Evolutionary conservation across 345 rosid genomes (phyloP).

Genomic region (Euphorbia lathyris): DNA sequence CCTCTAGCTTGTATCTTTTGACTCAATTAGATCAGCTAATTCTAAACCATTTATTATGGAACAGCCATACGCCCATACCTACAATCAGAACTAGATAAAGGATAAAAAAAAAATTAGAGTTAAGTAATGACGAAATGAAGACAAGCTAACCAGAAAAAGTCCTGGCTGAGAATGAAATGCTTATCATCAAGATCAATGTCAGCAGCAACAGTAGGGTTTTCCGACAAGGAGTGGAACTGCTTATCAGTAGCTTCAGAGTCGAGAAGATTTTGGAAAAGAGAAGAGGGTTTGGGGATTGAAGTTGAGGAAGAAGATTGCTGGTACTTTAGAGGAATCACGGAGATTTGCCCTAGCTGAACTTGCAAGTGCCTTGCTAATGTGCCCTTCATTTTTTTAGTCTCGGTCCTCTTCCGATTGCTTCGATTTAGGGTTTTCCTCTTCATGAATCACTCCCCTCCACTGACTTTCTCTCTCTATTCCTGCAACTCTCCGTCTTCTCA

Average conservation of each 20-base stretch:
- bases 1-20: not conserved
- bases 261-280: slow-evolving; percentile 40
- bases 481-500: not conserved
- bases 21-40: not conserved
- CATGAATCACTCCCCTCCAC: slow-evolving; percentile 31
- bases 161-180: slow-evolving; percentile 90
- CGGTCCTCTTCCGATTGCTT: slow-evolving; percentile 25
- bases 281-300: not conserved
- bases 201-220: slow-evolving; percentile 26
- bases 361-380: slow-evolving; percentile 41
- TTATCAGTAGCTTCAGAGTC: slow-evolving; percentile 41
- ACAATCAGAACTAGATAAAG: not conserved
- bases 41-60: too few species aligned
- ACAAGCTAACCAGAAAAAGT: slow-evolving; percentile 72
- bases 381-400: slow-evolving; percentile 42
- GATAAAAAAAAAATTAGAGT: not conserved
- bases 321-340: slow-evolving; percentile 19
- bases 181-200: slow-evolving; percentile 45
- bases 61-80: too few species aligned
- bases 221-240: slow-evolving; percentile 13
- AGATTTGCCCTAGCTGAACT: slow-evolving; percentile 40
- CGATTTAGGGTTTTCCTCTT: slow-evolving; percentile 37
- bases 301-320: slow-evolving; percentile 28
- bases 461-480: not conserved
- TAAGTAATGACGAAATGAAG: not conserved